Percentiles rank a stretch among this genome's conserved stretches.
Evolutionary conservation across 805 yeast species (phyloP).

Genomic region (Maudiozyma serrabonitensis): DNA sequence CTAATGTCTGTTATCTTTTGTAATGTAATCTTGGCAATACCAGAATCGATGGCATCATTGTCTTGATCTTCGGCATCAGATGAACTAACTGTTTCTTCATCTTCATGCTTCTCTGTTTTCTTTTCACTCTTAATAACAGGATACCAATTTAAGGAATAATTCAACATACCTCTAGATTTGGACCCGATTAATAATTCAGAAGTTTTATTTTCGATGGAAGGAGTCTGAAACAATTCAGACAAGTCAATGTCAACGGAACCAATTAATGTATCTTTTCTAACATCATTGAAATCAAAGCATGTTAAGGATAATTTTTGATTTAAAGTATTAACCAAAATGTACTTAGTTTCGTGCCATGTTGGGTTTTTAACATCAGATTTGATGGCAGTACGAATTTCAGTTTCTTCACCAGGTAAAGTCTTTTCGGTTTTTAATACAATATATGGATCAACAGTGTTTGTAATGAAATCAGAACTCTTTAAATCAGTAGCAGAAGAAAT

Average conservation of each 20-base stretch:
- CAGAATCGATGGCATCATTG: slow-evolving; percentile 53
- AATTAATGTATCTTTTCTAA: slow-evolving; percentile 44
- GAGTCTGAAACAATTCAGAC: slow-evolving; percentile 48
- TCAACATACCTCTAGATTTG: slow-evolving; percentile 46
- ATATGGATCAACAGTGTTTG: slow-evolving; percentile 50
- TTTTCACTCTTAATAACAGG: slow-evolving; percentile 19
- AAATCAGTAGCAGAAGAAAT: slow-evolving; percentile 43
- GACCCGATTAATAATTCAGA: slow-evolving; percentile 31
- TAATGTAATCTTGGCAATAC: slow-evolving; percentile 56
- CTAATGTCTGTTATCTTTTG: slow-evolving; percentile 55
- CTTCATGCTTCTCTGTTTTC: slow-evolving; percentile 9
- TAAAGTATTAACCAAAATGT: slow-evolving; percentile 46
- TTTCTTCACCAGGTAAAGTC: slow-evolving; percentile 35
- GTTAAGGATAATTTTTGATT: slow-evolving; percentile 48
- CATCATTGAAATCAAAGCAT: slow-evolving; percentile 45
- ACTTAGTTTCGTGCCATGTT: slow-evolving; percentile 56
- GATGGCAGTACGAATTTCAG: slow-evolving; percentile 40
- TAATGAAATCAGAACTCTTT: slow-evolving; percentile 31
- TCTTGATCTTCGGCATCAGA: slow-evolving; percentile 16
- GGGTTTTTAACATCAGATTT: slow-evolving; percentile 51
- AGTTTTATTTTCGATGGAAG: slow-evolving; percentile 18
- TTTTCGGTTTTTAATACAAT: slow-evolving; percentile 39
- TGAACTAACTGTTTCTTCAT: slow-evolving; percentile 15
- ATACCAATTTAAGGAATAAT: slow-evolving; percentile 43
- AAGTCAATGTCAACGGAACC: slow-evolving; percentile 47